These are phyloP conservation scores for Artemisia annua DNA, from an alignment of 129 eudicot genomes.

Conservation along the genomic window DNA sequence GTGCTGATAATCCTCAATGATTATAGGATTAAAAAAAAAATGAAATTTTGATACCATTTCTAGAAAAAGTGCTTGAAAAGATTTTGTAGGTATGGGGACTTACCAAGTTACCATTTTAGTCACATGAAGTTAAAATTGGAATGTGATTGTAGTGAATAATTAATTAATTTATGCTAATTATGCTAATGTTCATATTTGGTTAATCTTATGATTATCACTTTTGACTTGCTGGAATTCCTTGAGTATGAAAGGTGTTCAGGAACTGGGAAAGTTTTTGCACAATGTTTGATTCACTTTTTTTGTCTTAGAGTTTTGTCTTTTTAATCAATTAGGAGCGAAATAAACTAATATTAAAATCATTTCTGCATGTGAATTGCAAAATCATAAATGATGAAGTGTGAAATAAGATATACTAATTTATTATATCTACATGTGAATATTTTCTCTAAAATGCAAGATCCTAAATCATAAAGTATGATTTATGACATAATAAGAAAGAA, in stretches of 20 bases:
- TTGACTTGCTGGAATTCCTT: background rate
- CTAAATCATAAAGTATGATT: background rate
- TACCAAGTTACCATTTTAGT: slow-evolving; percentile 1
- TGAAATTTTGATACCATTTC: background rate
- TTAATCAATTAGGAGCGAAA: background rate
- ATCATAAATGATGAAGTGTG: background rate
- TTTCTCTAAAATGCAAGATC: no score
- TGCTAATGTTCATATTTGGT: background rate
- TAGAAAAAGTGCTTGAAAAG: background rate
- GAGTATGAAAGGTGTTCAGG: background rate
- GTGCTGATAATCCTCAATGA: no score
- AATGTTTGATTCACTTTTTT: background rate
- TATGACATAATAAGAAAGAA: background rate
- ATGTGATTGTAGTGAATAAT: background rate
- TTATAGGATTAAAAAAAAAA: no score
- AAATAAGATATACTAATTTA: background rate
- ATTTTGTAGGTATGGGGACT: background rate
- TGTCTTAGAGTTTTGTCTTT: background rate
- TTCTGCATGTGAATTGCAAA: background rate
- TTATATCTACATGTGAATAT: background rate
- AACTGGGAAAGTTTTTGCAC: background rate
- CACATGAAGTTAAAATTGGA: background rate
- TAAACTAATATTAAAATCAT: background rate
- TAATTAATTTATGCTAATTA: background rate
- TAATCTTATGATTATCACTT: background rate